Base-by-base conservation (phyloP, 2,329 filamentous ascomycete genomes). In the Hypoxylon sp. region DNA sequence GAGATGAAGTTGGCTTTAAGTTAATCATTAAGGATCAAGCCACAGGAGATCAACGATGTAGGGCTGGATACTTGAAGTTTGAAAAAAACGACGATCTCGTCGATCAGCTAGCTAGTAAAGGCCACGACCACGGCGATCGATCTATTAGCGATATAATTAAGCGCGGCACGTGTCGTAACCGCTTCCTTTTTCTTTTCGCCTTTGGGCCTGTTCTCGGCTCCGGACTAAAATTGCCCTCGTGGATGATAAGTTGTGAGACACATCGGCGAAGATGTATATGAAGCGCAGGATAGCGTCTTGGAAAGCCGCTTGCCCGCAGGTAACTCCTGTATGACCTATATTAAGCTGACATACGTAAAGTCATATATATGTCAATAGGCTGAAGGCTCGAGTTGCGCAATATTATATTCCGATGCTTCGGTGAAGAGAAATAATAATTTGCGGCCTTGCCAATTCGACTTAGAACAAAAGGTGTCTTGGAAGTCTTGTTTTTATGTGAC, bases 291-390 rank as follows among this genome's bases (percentile, higher is more conserved):
- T 24, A 31, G 8, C 39, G 47, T 19, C 26, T 63, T 47, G 31
- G 26, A 55, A 58, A 26, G 51, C 46, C 52, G 55, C 59, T 56
- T 63, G 24, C 51, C 35, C 50, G 52, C 55, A 55, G 44, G 24
- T 35, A 22, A 13, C 50, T 60, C 48, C 39, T 50, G 63, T 67
- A 67, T 60, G 51, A 67, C 51, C 51, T 64, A 67, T 63, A 67
- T 70, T 70, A 63, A 50, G 46, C 58, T 48, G 63, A 46, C 53
- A 53, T 52, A 44, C 29, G 5, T 31, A 8, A 31, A 61, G 60
- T 51, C 39, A 19, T 44, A 22, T n/a, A 24, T n/a, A 47, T 24
- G n/a, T 19, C 29, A 58, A 58, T 35, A 31, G 44, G 31, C n/a
- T 58, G 44, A 44, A 50, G 55, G 44, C 42, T 58, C 42, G 47